Conservation (phyloP, 31 red algal genomes). For the Porphyra umbilicalis region DNA sequence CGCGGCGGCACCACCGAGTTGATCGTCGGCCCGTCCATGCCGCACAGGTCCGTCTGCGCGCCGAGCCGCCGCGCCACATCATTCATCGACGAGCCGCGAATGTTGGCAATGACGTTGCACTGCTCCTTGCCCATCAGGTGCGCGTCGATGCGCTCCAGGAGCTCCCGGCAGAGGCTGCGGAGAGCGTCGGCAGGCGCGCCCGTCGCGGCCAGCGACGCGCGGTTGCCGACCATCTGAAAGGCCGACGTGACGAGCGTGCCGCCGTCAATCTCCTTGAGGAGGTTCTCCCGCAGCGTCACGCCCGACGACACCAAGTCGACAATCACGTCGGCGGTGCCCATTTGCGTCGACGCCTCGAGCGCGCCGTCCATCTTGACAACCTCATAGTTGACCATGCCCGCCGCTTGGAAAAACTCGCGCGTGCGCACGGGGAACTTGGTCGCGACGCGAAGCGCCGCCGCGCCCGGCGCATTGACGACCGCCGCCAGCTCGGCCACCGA, state of each 20-base stretch:
- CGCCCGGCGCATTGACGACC: constrained; percentile 5
- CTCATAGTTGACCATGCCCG: constrained; percentile 66
- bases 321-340: constrained; percentile 96
- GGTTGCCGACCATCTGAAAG: constrained; percentile 90
- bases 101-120: constrained; percentile 98
- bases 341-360: constrained; percentile 93
- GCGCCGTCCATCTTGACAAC: constrained; percentile 95
- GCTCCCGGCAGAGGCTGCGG: constrained; percentile 54
- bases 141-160: constrained; percentile 95
- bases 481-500: constrained; percentile 46
- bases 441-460: constrained; percentile 56
- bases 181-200: constrained; percentile 41
- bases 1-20: constrained; percentile 86
- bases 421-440: constrained; percentile 83
- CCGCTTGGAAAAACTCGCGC: constrained; percentile 47
- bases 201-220: constrained; percentile 30
- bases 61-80: constrained; percentile 90
- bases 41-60: constrained; percentile 63
- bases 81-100: constrained; percentile 84
- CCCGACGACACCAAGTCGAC: constrained; percentile 96
- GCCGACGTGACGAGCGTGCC: constrained; percentile 73
- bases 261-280: constrained; percentile 89
- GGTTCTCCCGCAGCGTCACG: constrained; percentile 93
- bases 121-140: constrained; percentile 74
- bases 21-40: constrained; percentile 96